Evolutionary conservation across 495 filamentous ascomycete species (phyloP).

Genomic region (Copromyces sp.): DNA sequence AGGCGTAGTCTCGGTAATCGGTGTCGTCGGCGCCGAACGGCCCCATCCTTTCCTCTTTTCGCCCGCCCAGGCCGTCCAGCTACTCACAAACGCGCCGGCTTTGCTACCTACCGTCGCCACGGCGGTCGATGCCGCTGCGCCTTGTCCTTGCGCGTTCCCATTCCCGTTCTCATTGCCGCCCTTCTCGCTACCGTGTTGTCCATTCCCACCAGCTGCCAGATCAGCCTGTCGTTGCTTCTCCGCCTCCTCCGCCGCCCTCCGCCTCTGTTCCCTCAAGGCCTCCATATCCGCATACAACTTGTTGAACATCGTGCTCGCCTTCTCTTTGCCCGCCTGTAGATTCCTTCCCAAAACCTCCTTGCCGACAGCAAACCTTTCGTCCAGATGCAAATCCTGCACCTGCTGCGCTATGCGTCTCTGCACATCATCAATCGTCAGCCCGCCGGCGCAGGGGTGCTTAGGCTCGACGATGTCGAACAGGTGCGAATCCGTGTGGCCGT

Average conservation of each 20-base stretch:
- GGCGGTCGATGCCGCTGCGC: conserved; percentile 50
- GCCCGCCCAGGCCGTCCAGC: conserved; percentile 89
- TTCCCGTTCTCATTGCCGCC: conserved; percentile 16
- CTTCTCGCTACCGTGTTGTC: conserved; percentile 11
- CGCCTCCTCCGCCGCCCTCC: conserved; percentile 54
- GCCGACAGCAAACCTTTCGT: conserved; percentile 69
- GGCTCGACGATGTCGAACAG: conserved; percentile 92
- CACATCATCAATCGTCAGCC: conserved; percentile 87
- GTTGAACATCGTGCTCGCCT: conserved; percentile 72
- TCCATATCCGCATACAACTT: conserved; percentile 87
- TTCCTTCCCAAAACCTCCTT: conserved; percentile 71
- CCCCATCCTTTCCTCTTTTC: conserved; percentile 71
- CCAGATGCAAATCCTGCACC: conserved; percentile 77
- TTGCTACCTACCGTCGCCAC: conserved; percentile 57
- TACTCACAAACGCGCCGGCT: conserved; percentile 81
- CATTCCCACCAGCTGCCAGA: conserved; percentile 1
- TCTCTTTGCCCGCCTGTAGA: conserved; percentile 72
- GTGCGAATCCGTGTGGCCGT: conserved; percentile 62
- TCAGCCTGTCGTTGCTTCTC: conserved; percentile 26
- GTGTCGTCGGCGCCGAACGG: conserved; percentile 16
- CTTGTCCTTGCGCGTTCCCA: conserved; percentile 39
- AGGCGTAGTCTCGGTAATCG: background rate
- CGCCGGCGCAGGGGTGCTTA: conserved; percentile 87
- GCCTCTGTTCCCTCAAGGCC: conserved; percentile 69
- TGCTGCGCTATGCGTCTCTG: conserved; percentile 83